Percentiles rank a stretch among this genome's conserved stretches.
Conservation (phyloP, 2,329 filamentous ascomycete genomes). For the Cladophialophora immunda region DNA sequence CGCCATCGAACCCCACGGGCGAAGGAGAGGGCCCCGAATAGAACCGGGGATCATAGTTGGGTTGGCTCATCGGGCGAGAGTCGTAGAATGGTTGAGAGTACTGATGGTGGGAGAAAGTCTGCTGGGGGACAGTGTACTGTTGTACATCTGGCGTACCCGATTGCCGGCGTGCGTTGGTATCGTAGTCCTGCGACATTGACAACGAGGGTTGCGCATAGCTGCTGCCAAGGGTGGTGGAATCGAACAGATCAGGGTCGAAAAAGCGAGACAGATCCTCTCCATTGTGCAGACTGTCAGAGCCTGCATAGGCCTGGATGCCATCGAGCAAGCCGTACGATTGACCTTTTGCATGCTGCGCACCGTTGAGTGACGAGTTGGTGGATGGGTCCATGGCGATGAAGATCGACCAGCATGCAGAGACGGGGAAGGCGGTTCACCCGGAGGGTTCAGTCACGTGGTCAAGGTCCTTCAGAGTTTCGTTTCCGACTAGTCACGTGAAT, state of each 20-base stretch:
- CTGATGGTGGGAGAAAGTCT: constrained; percentile 29
- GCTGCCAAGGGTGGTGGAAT: constrained; percentile 30
- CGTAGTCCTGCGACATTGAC: constrained; percentile 34
- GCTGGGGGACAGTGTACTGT: constrained; percentile 34
- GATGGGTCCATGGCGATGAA: constrained; percentile 32
- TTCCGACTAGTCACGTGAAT: not conserved
- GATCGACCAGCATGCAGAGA: constrained; percentile 5
- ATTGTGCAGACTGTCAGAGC: constrained; percentile 24
- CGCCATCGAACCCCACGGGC: constrained; percentile 31
- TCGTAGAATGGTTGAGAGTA: constrained; percentile 37
- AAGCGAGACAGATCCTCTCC: constrained; percentile 37
- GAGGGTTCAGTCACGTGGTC: constrained; percentile 16
- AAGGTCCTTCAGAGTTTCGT: constrained; percentile 6
- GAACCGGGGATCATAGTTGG: constrained; percentile 35
- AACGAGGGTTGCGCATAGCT: constrained; percentile 35
- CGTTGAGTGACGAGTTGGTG: constrained; percentile 29
- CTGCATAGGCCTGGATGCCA: constrained; percentile 31
- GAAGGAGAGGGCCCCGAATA: constrained; percentile 34
- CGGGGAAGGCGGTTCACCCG: not conserved
- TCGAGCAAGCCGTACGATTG: constrained; percentile 33
- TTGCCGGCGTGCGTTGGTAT: constrained; percentile 32
- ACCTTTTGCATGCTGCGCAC: constrained; percentile 28
- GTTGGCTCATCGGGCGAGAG: constrained; percentile 30
- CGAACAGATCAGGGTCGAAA: constrained; percentile 40
- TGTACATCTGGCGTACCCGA: constrained; percentile 37